Percentiles rank a stretch among this genome's conserved stretches.
These are phyloP conservation scores for Nelumbo lutea DNA, from an alignment of 164 flowering plant genomes.

Conservation along the genomic window DNA sequence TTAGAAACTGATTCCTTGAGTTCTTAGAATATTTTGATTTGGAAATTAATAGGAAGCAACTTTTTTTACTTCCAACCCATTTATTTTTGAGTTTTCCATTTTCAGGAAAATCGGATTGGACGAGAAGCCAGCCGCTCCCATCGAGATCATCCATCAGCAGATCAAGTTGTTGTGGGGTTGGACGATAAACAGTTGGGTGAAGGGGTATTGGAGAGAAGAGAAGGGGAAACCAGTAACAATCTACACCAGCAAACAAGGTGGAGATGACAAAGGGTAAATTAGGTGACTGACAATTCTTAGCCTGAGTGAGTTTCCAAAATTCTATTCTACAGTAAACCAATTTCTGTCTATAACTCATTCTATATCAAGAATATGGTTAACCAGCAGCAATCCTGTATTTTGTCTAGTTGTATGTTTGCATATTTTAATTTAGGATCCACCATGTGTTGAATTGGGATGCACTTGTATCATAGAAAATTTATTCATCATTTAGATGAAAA, in stretches of 20 bases:
- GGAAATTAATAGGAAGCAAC: no score
- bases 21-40: not conserved
- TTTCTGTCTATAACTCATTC: constrained; percentile 6
- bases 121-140: constrained; percentile 33
- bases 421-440: constrained; percentile 1
- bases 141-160: constrained; percentile 23
- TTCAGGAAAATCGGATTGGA: constrained; percentile 41
- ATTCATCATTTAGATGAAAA: constrained; percentile 1
- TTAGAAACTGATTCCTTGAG: not conserved
- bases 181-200: constrained; percentile 22
- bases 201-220: constrained; percentile 30
- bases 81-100: not conserved
- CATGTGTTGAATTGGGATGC: not conserved
- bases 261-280: constrained; percentile 23
- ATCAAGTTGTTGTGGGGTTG: constrained; percentile 18
- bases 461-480: constrained; percentile 16
- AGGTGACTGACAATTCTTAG: constrained; percentile 26
- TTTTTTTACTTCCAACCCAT: constrained; percentile 4
- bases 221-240: constrained; percentile 33
- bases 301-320: constrained; percentile 1
- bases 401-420: not conserved
- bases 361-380: not conserved
- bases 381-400: not conserved
- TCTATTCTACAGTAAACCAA: constrained; percentile 1
- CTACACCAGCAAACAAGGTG: constrained; percentile 31